Percentiles rank a stretch among this genome's conserved stretches.
These are phyloP conservation scores for Agrocybe praecox DNA, from an alignment of 768 basidiomycete species.

Conservation along the genomic window DNA sequence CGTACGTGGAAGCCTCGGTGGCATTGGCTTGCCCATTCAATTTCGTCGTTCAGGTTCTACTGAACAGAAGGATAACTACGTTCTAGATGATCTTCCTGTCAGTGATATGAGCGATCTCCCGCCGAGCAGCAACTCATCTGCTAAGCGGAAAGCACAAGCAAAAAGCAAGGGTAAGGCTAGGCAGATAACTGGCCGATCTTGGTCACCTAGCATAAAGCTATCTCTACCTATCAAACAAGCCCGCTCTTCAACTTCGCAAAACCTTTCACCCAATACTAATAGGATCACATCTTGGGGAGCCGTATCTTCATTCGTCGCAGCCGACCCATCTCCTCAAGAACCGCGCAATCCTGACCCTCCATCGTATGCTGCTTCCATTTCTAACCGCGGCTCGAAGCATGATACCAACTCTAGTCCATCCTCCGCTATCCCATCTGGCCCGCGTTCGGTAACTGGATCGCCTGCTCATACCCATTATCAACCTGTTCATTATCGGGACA, in stretches of 20 bases:
- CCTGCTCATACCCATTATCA: conserved; percentile 10
- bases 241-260: conserved; percentile 10
- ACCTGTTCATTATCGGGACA: conserved; percentile 14
- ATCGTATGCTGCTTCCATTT: conserved; percentile 31
- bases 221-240: conserved; percentile 27
- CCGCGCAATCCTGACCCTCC: conserved; percentile 25
- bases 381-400: conserved; percentile 17
- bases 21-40: conserved; percentile 36
- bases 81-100: conserved; percentile 5
- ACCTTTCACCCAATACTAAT: conserved; percentile 9
- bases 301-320: conserved; percentile 9
- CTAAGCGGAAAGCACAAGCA: conserved; percentile 21
- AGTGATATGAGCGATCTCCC: conserved; percentile 14
- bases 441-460: conserved; percentile 28
- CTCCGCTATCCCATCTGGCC: conserved; percentile 24
- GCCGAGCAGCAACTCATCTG: conserved; percentile 15
- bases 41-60: conserved; percentile 42
- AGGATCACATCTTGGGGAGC: conserved; percentile 17
- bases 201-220: conserved; percentile 36
- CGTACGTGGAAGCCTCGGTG: conserved; percentile 22
- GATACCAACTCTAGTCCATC: conserved; percentile 17
- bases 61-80: conserved; percentile 4
- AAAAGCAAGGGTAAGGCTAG: conserved; percentile 41
- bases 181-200: conserved; percentile 34
- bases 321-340: conserved; percentile 14